These are phyloP conservation scores for Radiomyces spectabilis DNA, from an alignment of 192 early-diverging fungal genomes.

Conservation along the genomic window DNA sequence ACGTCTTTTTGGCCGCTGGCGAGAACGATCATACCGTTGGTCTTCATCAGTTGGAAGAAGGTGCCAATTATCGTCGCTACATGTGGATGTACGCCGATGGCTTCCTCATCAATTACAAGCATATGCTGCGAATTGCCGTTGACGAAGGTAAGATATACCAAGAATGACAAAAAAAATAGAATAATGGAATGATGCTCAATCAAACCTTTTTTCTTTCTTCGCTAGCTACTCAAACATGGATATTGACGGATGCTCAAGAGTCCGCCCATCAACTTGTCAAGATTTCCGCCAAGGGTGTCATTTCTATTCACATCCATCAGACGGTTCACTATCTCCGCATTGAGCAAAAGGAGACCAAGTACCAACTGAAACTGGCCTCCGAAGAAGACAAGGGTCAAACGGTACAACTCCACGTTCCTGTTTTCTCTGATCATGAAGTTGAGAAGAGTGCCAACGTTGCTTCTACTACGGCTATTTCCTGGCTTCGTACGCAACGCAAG, in stretches of 20 bases:
- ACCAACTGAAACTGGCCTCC: not conserved
- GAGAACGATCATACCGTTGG: constrained; percentile 4
- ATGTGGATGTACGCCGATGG: constrained; percentile 18
- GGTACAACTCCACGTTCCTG: constrained; percentile 7
- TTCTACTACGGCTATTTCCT: constrained; percentile 4
- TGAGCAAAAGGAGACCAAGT: not conserved
- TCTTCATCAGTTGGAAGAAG: not conserved
- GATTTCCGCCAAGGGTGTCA: constrained; percentile 2
- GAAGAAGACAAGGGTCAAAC: not conserved
- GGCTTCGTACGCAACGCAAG: not conserved
- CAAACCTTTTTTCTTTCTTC: not conserved
- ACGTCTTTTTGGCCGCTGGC: constrained; percentile 15
- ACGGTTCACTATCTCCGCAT: constrained; percentile 5
- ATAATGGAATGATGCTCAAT: not conserved
- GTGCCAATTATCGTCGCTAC: constrained; percentile 13
- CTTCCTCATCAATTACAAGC: constrained; percentile 23
- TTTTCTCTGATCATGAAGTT: constrained; percentile 1
- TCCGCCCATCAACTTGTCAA: constrained; percentile 2
- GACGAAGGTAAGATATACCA: constrained; percentile 9
- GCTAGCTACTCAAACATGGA: constrained; percentile 1
- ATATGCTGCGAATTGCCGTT: constrained; percentile 18
- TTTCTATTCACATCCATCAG: not conserved
- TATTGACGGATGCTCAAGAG: not conserved
- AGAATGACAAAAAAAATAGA: not conserved
- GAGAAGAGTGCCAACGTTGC: constrained; percentile 1